Base-by-base conservation (phyloP, 768 basidiomycete species). In the Tulasnella sp. region DNA sequence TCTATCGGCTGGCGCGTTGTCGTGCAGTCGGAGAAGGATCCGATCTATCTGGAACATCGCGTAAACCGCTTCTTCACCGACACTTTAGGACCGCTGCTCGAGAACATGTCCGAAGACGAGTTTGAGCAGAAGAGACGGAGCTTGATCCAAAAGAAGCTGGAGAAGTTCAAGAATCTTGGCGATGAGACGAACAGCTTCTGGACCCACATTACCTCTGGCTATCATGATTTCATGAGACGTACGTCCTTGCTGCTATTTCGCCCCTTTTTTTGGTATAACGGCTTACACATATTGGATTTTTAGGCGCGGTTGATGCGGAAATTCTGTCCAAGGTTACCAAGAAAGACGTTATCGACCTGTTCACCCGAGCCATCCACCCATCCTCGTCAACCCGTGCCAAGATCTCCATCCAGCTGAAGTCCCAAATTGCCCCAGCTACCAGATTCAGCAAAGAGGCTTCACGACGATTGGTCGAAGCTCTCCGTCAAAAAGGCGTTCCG, bases 151-250 rank as follows among this genome's bases (percentile, higher is more conserved):
- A 93, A 92, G 83, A 94, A 94, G 92, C 87, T 91, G 80, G 96
- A 99, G 84, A 93, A 91, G 48, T 88, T 92, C 83, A 98, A 99
- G 89, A 98, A 98, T 85, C 86, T 99, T 75, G 87, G 87, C 11
- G 94, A 97, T 84, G 98, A 99, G 87, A 87, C 89, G 3, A 86
- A 87, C n/a, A 88, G 89, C 81, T 95, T 92, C 84, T 92, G 93
- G 88, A 83, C 84, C 24, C 91, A 94, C 75, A 91, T 99, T 81
- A 90, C 91, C 82, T 91, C 89, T 34, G 94, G 96, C 5, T 95
- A 93, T 83, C 90, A 92, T 82, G 96, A 98, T 86, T 99, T 99
- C 88, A 86, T 90, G 81, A 90, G 93, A 84, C 90, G 97, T 96
- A 28, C 46, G n/a, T 79, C 77, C 31, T 74, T 79, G 18, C 16